Evolutionary conservation across 2,329 filamentous ascomycete species (phyloP).

Genomic region (Colletotrichum lini): DNA sequence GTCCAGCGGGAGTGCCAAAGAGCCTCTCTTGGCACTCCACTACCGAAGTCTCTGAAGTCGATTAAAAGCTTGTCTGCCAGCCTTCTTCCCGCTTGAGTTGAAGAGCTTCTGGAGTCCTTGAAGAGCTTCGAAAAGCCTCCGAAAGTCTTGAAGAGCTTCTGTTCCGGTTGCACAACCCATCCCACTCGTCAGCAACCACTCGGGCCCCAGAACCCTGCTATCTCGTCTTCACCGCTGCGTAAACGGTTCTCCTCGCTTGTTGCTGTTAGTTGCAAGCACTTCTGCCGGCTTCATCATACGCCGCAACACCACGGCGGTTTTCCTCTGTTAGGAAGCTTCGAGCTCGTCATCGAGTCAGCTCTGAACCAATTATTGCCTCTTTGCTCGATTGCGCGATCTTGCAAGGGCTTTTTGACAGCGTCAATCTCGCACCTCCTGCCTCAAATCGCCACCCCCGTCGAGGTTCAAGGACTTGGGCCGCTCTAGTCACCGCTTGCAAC

Average conservation of each 20-base stretch:
- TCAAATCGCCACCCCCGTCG: conserved; percentile 33
- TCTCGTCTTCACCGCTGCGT: conserved; percentile 12
- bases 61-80: conserved; percentile 32
- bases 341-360: conserved; percentile 22
- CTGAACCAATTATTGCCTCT: conserved; percentile 29
- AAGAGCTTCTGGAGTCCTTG: conserved; percentile 19
- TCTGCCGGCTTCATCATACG: conserved; percentile 21
- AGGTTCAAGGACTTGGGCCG: conserved; percentile 27
- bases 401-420: conserved; percentile 27
- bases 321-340: conserved; percentile 17
- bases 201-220: conserved; percentile 7
- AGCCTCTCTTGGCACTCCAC: conserved; percentile 42
- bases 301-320: conserved; percentile 24
- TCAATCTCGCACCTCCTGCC: conserved; percentile 38
- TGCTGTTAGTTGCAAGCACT: conserved; percentile 25
- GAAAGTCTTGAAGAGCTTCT: conserved; percentile 32
- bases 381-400: conserved; percentile 39
- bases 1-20: conserved; percentile 33
- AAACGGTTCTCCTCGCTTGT: conserved; percentile 5
- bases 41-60: conserved; percentile 35
- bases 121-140: conserved; percentile 19
- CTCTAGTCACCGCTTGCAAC: conserved; percentile 33
- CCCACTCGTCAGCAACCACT: conserved; percentile 4
- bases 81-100: not conserved
- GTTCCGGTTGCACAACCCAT: conserved; percentile 19